Evolutionary conservation across 768 basidiomycete species (phyloP).

Genomic region (Hirschioporus abietinus): DNA sequence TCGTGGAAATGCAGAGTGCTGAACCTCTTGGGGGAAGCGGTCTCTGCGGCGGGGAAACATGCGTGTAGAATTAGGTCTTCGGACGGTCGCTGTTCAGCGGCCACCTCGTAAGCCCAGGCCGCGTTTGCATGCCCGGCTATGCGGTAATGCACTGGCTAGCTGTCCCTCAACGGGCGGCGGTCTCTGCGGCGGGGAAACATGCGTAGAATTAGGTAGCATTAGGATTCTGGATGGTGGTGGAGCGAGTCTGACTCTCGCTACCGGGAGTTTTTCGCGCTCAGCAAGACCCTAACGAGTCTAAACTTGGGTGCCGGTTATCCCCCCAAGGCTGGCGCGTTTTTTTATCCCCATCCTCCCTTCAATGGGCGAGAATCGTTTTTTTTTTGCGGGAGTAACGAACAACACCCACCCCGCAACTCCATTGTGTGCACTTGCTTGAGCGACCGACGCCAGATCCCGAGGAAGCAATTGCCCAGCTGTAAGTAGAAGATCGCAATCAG

Average conservation of each 20-base stretch:
- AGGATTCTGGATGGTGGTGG: background rate
- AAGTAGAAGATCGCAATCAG: too few species aligned
- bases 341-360: background rate
- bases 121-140: background rate
- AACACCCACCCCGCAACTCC: background rate
- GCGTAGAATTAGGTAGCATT: background rate
- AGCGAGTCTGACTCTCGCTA: background rate
- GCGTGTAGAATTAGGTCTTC: background rate
- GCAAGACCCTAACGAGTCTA: background rate
- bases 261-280: background rate
- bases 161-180: background rate
- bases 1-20: too few species aligned
- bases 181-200: background rate
- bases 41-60: background rate
- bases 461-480: too few species aligned
- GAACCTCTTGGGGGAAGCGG: background rate
- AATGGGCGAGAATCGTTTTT: background rate
- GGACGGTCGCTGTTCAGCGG: background rate
- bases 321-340: background rate
- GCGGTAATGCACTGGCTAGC: background rate
- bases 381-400: background rate
- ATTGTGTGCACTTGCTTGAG: too few species aligned
- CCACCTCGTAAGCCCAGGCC: background rate
- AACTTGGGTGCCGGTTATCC: background rate
- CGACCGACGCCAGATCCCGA: too few species aligned